A percentile compares a stretch with the other conserved stretches of the same genome.
Conservation (phyloP, 352 stramenopile species). For the Globisporangium yorkense region DNA sequence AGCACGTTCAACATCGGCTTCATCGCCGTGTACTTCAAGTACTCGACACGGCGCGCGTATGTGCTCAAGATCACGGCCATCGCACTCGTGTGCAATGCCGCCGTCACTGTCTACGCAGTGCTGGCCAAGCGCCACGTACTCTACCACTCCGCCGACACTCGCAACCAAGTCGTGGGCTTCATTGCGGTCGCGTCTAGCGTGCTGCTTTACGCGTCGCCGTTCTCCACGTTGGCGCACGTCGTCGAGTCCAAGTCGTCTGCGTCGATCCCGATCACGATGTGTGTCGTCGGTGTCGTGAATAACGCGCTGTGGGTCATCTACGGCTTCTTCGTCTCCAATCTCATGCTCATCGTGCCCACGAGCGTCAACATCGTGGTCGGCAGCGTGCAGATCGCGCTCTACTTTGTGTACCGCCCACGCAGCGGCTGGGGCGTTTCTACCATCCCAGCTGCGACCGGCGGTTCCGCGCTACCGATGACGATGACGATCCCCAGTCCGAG, state of each 20-base stretch:
- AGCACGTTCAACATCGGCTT: conserved; percentile 40
- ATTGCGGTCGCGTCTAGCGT: conserved; percentile 50
- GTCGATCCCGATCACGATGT: conserved; percentile 62
- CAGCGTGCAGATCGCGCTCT: conserved; percentile 49
- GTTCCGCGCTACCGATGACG: conserved; percentile 8
- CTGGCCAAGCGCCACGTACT: conserved; percentile 26
- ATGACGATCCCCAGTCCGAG: neutral
- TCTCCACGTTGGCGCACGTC: conserved; percentile 49
- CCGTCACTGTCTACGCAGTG: conserved; percentile 44
- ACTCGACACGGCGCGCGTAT: conserved; percentile 24
- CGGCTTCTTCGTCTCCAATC: conserved; percentile 38
- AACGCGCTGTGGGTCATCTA: conserved; percentile 76
- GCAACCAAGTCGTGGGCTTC: conserved; percentile 31
- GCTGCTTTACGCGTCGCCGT: conserved; percentile 57
- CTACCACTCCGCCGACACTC: conserved; percentile 20
- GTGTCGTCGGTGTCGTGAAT: conserved; percentile 54
- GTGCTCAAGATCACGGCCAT: conserved; percentile 27
- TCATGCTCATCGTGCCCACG: conserved; percentile 52
- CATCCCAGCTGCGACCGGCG: conserved; percentile 6
- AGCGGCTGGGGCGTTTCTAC: neutral
- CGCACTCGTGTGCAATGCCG: conserved; percentile 32
- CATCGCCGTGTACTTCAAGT: conserved; percentile 41
- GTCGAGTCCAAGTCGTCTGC: conserved; percentile 42
- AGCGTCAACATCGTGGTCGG: conserved; percentile 44
- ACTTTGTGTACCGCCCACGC: conserved; percentile 41